phyloP scores from a whole-genome alignment of 2,329 filamentous ascomycete genomes.

The Rhynchosporium agropyri region DNA sequence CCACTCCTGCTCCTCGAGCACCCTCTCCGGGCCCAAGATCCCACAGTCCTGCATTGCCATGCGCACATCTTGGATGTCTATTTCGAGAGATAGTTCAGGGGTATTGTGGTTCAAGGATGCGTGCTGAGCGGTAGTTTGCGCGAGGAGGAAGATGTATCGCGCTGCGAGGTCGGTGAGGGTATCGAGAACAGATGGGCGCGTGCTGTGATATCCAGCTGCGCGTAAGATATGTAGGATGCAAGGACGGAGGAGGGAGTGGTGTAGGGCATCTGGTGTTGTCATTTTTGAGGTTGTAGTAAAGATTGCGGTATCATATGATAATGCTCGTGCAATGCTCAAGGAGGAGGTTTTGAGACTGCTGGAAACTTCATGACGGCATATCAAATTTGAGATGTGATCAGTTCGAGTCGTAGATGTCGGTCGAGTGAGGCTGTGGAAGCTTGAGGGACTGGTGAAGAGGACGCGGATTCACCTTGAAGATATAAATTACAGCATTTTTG shows the following conservation, averaged over 20 bases:
- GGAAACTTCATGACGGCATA: conserved; percentile 33
- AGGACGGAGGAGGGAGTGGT: conserved; percentile 82
- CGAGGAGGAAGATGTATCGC: conserved; percentile 77
- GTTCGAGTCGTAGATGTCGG: neutral
- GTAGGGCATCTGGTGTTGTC: conserved; percentile 53
- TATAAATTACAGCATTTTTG: conserved; percentile 15
- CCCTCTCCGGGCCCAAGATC: conserved; percentile 68
- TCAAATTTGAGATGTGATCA: conserved; percentile 16
- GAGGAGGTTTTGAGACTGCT: conserved; percentile 29
- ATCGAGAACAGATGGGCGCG: conserved; percentile 77
- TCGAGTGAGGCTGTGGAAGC: neutral
- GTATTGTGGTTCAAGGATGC: conserved; percentile 65
- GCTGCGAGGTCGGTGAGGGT: conserved; percentile 84
- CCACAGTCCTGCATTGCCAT: conserved; percentile 84
- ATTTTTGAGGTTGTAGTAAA: conserved; percentile 27
- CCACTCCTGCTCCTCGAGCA: conserved; percentile 65
- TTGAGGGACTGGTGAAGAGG: neutral
- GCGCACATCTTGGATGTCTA: conserved; percentile 76
- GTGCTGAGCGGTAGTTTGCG: conserved; percentile 70
- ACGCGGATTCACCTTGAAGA: neutral
- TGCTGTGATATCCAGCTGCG: conserved; percentile 85
- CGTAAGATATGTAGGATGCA: conserved; percentile 89
- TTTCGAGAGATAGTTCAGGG: conserved; percentile 60
- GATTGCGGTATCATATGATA: conserved; percentile 9
- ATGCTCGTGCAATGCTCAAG: conserved; percentile 24